Percentiles rank a stretch among this genome's conserved stretches.
Conservation (phyloP, 2,329 filamentous ascomycete genomes). For the Apiospora phragmitis region DNA sequence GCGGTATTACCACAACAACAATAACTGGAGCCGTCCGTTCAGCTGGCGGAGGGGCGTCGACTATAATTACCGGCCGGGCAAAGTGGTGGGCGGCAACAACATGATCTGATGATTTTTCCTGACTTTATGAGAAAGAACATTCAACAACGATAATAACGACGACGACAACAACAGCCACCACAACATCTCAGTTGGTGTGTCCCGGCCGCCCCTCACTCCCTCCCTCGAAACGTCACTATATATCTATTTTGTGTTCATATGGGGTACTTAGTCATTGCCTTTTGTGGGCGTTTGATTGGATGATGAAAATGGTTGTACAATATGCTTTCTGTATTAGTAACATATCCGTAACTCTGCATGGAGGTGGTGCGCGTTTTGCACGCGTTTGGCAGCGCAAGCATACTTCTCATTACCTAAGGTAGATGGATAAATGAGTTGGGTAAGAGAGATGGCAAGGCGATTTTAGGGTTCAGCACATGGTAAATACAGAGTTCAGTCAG, state of each 20-base stretch:
- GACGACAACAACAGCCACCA: background rate
- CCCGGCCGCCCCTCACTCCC: background rate
- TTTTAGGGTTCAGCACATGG: background rate
- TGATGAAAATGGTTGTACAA: background rate
- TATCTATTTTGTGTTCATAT: background rate
- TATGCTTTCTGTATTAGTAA: slow-evolving; percentile 5
- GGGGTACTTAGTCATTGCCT: background rate
- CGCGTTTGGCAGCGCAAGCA: background rate
- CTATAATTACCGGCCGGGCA: background rate
- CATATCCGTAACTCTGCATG: background rate
- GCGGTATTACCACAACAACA: background rate
- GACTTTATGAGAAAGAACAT: background rate
- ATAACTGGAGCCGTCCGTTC: background rate
- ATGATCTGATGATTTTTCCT: background rate
- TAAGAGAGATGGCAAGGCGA: background rate
- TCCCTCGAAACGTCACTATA: background rate
- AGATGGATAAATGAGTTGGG: background rate
- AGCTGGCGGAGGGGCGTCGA: background rate
- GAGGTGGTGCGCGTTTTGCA: background rate
- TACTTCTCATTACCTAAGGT: background rate
- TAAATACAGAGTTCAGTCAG: background rate
- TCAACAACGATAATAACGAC: background rate
- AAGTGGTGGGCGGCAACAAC: background rate
- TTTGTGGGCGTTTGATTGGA: background rate
- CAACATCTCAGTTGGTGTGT: background rate